phyloP scores from a whole-genome alignment of 73 alveolate species.

The Paramecium sexaurelia region DNA sequence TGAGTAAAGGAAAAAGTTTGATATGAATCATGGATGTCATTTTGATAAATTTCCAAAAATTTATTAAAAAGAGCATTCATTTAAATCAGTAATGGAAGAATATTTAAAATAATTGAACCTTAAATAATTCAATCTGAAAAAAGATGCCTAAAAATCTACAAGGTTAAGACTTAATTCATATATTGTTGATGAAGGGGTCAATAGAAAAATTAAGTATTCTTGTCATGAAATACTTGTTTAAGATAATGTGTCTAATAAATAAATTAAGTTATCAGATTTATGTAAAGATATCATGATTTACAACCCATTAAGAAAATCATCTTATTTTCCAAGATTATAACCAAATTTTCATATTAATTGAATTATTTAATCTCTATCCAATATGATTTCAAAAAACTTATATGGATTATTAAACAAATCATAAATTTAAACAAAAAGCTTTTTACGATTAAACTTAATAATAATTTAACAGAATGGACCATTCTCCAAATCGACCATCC shows the following conservation, averaged over 20 bases:
- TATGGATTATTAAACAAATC: too few species aligned
- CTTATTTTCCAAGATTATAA: not conserved
- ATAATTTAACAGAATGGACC: slow-evolving; percentile 33
- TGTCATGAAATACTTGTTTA: not conserved
- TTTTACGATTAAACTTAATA: not conserved
- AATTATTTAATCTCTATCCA: not conserved
- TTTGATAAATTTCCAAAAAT: not conserved
- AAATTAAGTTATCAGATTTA: slow-evolving; percentile 8
- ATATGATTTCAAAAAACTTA: not conserved
- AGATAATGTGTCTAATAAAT: not conserved
- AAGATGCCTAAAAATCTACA: not conserved
- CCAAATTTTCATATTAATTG: not conserved
- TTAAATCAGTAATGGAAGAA: not conserved
- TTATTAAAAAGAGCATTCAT: not conserved
- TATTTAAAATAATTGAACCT: not conserved
- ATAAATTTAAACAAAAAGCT: not conserved
- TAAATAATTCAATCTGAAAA: not conserved
- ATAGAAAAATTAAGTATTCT: not conserved
- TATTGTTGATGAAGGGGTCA: not conserved
- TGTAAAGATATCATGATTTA: slow-evolving; percentile 30
- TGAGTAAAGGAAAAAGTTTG: not conserved
- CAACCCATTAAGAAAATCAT: slow-evolving; percentile 1
- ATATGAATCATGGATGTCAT: not conserved
- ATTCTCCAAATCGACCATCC: slow-evolving; percentile 25
- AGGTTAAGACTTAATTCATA: not conserved